phyloP scores from a whole-genome alignment of 1,284 basidiomycete species.

The Dichomitus squalens region DNA sequence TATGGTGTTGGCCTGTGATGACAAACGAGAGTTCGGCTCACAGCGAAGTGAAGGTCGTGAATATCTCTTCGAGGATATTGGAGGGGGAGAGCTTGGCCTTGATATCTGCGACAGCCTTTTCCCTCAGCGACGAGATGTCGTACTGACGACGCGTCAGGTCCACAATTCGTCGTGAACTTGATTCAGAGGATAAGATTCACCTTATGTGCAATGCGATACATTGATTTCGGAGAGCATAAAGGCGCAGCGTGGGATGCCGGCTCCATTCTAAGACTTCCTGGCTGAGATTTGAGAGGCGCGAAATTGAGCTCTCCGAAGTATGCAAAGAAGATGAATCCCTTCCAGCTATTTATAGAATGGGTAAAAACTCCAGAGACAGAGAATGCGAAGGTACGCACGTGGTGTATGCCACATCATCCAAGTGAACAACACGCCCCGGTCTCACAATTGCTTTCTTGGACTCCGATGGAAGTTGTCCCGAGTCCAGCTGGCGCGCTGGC shows the following conservation, averaged over 20 bases:
- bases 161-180: too few species aligned
- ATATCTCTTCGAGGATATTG: conserved; percentile 19
- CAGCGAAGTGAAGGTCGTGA: conserved; percentile 19
- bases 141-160: conserved; percentile 12
- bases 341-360: too few species aligned
- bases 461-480: too few species aligned
- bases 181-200: too few species aligned
- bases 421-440: too few species aligned
- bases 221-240: conserved; percentile 22
- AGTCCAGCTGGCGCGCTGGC: too few species aligned
- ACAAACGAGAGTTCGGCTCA: not conserved
- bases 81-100: conserved; percentile 9
- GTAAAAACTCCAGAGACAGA: too few species aligned
- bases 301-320: conserved; percentile 24
- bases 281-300: conserved; percentile 21
- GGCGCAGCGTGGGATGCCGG: conserved; percentile 1
- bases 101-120: conserved; percentile 12
- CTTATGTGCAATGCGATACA: conserved; percentile 22
- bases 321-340: conserved; percentile 23
- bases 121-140: conserved; percentile 9
- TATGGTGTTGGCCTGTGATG: too few species aligned
- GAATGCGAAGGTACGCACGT: too few species aligned
- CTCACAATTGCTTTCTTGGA: too few species aligned
- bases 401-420: too few species aligned
- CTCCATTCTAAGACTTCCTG: too few species aligned